Conservation (phyloP, 345 rosid species). For the Melaleuca alternifolia region DNA sequence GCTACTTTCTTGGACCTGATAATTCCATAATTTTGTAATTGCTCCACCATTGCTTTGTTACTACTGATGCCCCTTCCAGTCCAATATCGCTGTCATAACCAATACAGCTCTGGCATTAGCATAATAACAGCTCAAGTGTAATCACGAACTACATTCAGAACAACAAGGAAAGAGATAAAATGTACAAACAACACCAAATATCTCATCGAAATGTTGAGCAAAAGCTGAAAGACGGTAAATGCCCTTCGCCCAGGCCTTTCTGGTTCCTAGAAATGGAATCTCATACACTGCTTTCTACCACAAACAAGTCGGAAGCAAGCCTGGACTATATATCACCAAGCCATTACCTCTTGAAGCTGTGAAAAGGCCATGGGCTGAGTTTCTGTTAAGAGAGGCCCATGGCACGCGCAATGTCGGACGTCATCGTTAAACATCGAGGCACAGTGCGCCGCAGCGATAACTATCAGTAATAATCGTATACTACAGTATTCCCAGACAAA, state of each 20-base stretch:
- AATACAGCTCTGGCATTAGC: background rate
- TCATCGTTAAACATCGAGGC: background rate
- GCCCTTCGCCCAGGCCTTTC: background rate
- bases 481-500: background rate
- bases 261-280: background rate
- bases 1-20: conserved; percentile 54
- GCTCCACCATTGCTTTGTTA: conserved; percentile 63
- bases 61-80: conserved; percentile 19
- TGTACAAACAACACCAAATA: background rate
- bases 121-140: background rate
- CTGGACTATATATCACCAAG: background rate
- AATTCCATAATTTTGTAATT: conserved; percentile 52
- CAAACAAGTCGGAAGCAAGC: background rate
- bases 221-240: background rate
- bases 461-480: background rate
- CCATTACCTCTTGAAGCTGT: background rate
- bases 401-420: background rate
- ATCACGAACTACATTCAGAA: background rate
- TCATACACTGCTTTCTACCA: background rate
- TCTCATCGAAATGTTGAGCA: background rate
- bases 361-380: background rate
- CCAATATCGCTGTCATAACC: background rate
- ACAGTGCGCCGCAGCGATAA: background rate
- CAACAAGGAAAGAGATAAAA: background rate
- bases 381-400: background rate